Evolutionary conservation across 768 basidiomycete genomes (phyloP).

Genomic region (Agaricus subrufescens): DNA sequence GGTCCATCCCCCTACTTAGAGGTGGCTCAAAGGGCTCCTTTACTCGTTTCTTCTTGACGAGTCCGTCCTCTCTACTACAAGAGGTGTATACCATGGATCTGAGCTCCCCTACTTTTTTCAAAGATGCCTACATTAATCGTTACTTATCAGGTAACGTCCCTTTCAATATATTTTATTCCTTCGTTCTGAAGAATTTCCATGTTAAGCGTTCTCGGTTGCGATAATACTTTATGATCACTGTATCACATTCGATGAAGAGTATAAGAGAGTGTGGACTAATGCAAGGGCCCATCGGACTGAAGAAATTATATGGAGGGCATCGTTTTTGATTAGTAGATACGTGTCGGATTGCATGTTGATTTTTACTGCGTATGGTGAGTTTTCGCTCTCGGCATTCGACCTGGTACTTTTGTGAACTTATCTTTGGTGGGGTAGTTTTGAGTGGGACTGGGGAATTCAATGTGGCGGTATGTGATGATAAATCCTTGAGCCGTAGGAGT

Average conservation of each 20-base stretch:
- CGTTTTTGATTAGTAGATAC: not conserved
- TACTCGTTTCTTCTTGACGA: not conserved
- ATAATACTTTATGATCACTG: conserved; percentile 3
- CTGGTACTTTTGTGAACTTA: too few relatives aligned
- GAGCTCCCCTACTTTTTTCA: not conserved
- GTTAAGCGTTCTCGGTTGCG: not conserved
- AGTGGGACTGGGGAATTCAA: not conserved
- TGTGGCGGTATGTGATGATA: not conserved
- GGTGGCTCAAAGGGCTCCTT: too few relatives aligned
- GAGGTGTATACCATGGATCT: not conserved
- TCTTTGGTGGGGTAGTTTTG: not conserved
- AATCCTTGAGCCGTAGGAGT: not conserved
- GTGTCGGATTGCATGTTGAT: not conserved
- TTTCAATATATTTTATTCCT: not conserved
- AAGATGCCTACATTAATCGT: not conserved
- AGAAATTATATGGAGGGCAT: not conserved
- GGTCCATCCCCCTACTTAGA: too few relatives aligned
- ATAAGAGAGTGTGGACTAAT: not conserved
- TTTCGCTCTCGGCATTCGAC: not conserved
- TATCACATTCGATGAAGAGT: conserved; percentile 8
- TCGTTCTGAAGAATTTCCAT: not conserved
- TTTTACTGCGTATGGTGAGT: conserved; percentile 2
- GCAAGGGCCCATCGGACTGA: not conserved
- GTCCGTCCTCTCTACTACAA: too few relatives aligned
- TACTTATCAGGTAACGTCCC: conserved; percentile 1